Conservation (phyloP, 441 rosid species). For the Brassica balearica region DNA sequence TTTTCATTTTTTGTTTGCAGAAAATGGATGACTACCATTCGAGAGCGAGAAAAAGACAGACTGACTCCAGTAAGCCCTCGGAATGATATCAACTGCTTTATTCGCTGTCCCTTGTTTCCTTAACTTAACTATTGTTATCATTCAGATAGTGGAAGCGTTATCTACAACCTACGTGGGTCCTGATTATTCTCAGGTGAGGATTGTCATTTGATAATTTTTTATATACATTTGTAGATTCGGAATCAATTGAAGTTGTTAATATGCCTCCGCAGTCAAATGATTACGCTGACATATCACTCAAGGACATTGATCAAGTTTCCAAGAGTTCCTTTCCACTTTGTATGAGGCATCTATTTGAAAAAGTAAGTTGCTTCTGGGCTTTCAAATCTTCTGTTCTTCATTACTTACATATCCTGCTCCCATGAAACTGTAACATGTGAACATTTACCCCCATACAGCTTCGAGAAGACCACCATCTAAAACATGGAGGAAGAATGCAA, state of each 20-base stretch:
- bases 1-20: conserved; percentile 50
- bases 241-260: conserved; percentile 32
- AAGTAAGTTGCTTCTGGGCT: conserved; percentile 49
- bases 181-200: conserved; percentile 83
- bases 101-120: neutral
- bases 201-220: conserved; percentile 21
- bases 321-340: conserved; percentile 92
- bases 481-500: conserved; percentile 99
- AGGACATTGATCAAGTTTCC: conserved; percentile 79
- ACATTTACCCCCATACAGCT: conserved; percentile 56
- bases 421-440: conserved; percentile 20
- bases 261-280: conserved; percentile 67
- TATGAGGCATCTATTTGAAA: conserved; percentile 80
- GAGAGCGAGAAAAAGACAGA: conserved; percentile 87
- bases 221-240: conserved; percentile 17
- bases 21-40: conserved; percentile 81
- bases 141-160: conserved; percentile 85
- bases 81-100: conserved; percentile 13
- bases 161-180: conserved; percentile 88
- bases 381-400: neutral
- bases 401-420: conserved; percentile 1
- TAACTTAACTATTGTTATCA: conserved; percentile 15
- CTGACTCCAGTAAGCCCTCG: conserved; percentile 71
- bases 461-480: conserved; percentile 93
- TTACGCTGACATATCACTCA: conserved; percentile 74